Base-by-base conservation (phyloP, 176 grass and related monocot genomes). In the Avena insularis region DNA sequence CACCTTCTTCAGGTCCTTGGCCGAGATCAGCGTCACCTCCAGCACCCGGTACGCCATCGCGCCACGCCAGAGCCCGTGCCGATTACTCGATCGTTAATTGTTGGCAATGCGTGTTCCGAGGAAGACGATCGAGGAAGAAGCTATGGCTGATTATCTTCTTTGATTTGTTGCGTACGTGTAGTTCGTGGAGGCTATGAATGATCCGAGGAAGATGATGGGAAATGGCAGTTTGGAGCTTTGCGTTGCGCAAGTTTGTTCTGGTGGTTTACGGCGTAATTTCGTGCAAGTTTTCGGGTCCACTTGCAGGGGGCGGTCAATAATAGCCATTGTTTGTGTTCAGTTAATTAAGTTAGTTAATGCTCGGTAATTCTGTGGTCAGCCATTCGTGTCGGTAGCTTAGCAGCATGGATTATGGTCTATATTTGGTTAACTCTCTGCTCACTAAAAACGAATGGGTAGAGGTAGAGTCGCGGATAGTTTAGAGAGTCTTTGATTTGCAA, bases 11-110 rank as follows among this genome's bases (percentile, higher is more conserved):
- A 97, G 91, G 85, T 93, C 91, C 79, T 87, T 91, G 65, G 91
- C 95, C 8, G 93, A 97, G 87, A 97, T 80, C 79, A 95, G 83
- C 19, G 92, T 97, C 84, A 97, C 79, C 79, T 95, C 91, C 79
- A 97, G 82, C 38, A 86, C 80, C 83, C 87, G 90, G 70, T 74
- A 75, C 57, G 88, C 85, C 92, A 93, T 48, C 46, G 46, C 8
- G 56, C 70, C 50, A 13, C 71, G 25, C 83, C 64, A 51, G 35
- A 45, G 64, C 0, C 12, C 20, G 82, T 14, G 57, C 43, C 7
- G 58, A 0, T 49, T 12, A 2, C 2, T 74, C 20, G 20, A 12
- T 73, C 47, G 40, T 43, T 43, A 43, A 43, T 43, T 43, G 40
- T 43, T 48, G 5, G 9, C 70, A 43, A 45, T 48, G 20, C 2